These are phyloP conservation scores for Fusarium drepaniforme DNA, from an alignment of 2,329 filamentous ascomycete species.

Conservation along the genomic window DNA sequence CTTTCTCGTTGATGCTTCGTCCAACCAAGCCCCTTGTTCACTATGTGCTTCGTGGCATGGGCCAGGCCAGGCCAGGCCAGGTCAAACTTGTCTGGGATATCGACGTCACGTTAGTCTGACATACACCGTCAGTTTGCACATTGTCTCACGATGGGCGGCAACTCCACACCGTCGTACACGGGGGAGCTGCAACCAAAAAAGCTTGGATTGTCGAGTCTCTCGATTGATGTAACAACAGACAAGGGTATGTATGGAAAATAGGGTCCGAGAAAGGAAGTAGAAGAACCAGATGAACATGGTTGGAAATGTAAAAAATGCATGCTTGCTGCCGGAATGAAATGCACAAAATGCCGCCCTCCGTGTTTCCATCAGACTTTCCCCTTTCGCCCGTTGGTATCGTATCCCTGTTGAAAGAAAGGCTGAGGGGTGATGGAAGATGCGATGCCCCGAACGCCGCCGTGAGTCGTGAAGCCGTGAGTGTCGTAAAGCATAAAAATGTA, in stretches of 20 bases:
- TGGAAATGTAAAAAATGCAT: background rate
- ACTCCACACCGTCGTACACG: slow-evolving; percentile 34
- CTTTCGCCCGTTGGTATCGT: background rate
- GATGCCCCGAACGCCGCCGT: slow-evolving; percentile 30
- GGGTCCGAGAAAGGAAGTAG: slow-evolving; percentile 4
- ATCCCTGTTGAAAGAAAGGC: slow-evolving; percentile 19
- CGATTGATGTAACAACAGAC: slow-evolving; percentile 5
- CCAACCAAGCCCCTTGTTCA: slow-evolving; percentile 10
- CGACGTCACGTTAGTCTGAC: slow-evolving; percentile 30
- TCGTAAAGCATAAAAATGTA: slow-evolving; percentile 28
- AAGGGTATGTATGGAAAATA: slow-evolving; percentile 19
- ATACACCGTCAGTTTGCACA: slow-evolving; percentile 32
- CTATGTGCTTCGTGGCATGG: background rate
- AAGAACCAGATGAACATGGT: background rate
- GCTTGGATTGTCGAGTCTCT: slow-evolving; percentile 9
- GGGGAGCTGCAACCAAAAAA: slow-evolving; percentile 2
- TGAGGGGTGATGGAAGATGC: slow-evolving; percentile 12
- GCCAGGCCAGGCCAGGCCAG: background rate
- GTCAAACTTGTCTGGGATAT: background rate
- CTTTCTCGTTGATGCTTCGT: background rate
- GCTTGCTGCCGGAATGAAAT: slow-evolving; percentile 15
- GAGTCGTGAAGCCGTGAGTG: slow-evolving; percentile 30
- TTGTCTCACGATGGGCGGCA: slow-evolving; percentile 30
- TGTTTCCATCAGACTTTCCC: slow-evolving; percentile 21
- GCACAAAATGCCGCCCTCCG: slow-evolving; percentile 8